Base-by-base conservation (phyloP, 768 basidiomycete genomes). In the Hericium alpestre region DNA sequence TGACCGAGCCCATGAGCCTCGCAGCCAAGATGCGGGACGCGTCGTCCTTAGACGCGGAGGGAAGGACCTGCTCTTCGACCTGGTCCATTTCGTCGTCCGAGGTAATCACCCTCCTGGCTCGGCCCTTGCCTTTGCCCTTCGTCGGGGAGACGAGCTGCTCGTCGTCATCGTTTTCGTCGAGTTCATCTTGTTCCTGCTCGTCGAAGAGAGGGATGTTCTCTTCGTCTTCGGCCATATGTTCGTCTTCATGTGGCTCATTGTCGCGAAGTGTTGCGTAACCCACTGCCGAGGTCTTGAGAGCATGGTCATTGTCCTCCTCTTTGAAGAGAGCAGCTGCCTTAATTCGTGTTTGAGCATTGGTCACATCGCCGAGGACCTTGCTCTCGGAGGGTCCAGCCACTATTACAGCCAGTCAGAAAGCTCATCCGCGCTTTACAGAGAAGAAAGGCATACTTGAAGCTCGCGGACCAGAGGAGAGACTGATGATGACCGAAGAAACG, bases 61-160 rank as follows among this genome's bases (percentile, higher is more conserved):
- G 25, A 4, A 46, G 16, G n/a, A 51, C 32, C 27, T 27, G 50
- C 50, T 37, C 50, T 25, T 25, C 50, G 50, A 27, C 25, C 25
- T 12, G 25, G 12, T 51, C 32, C 32, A n/a, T 23, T 37, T 56
- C 55, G 25, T 18, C 55, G 16, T 48, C 43, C 1, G 55, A 56
- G 7, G 13, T n/a, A 2, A 56, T 27, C 15, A 23, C 46, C 16
- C 38, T 40, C 18, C 55, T 43, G n/a, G 48, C 37, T 22, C 55
- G 55, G 22, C 43, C 46, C 15, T 56, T 56, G 27, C 55, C 55
- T 32, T 56, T 56, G 16, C 27, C 48, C 27, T 48, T 48, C 22
- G 47, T 37, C 7, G 55, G 55, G 4, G 55, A 50, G 23, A 15
- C 32, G 18, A 16, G 46, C 32, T 23, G 18, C 6, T 48, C 55